Percentiles rank a stretch among this genome's conserved stretches.
These are phyloP conservation scores for Leccinum imitatum DNA, from an alignment of 768 basidiomycete species.

Conservation along the genomic window DNA sequence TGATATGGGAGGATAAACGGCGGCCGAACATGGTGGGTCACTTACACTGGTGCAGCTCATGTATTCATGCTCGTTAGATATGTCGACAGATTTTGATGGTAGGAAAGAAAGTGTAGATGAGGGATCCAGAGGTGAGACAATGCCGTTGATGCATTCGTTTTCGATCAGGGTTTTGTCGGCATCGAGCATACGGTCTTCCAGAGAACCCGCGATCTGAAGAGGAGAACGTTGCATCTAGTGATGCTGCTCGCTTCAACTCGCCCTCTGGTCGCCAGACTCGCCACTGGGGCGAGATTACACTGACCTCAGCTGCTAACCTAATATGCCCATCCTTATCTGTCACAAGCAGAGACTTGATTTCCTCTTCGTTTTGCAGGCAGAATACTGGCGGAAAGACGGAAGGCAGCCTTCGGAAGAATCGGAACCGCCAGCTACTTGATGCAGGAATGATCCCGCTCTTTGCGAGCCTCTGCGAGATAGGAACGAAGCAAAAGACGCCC, in stretches of 20 bases:
- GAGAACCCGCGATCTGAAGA: not conserved
- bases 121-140: not conserved
- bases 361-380: not conserved
- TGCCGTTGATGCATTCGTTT: not conserved
- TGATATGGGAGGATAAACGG: not conserved
- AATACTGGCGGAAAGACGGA: not conserved
- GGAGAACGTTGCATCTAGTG: not conserved
- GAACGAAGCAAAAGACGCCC: conserved; percentile 27
- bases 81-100: not conserved
- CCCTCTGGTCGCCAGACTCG: not conserved
- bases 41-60: conserved; percentile 14
- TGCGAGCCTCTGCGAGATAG: conserved; percentile 26
- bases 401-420: not conserved
- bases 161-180: not conserved
- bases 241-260: conserved; percentile 1
- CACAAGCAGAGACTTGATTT: not conserved
- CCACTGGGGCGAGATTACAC: not conserved
- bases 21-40: not conserved
- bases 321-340: not conserved
- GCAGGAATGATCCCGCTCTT: conserved; percentile 21
- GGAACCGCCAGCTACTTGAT: conserved; percentile 8
- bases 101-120: not conserved
- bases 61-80: conserved; percentile 7
- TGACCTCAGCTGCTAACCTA: conserved; percentile 7
- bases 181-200: not conserved